Conservation (phyloP, 164 flowering plant genomes). For the Buxus sempervirens region DNA sequence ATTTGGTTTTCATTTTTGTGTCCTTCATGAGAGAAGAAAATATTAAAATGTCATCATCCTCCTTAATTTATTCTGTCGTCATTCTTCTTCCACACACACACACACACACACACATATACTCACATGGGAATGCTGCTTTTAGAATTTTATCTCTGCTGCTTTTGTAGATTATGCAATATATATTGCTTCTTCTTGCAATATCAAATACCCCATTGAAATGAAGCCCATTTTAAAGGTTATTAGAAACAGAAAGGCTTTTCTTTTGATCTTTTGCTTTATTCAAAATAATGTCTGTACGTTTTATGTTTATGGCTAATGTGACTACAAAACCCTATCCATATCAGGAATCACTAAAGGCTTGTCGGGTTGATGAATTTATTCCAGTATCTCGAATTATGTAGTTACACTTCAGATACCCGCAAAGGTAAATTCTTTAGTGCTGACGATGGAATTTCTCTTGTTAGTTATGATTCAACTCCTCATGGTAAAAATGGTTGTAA, state of each 20-base stretch:
- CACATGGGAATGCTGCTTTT: no score
- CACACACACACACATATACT: no score
- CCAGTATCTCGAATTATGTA: constrained; percentile 28
- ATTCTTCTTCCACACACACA: no score
- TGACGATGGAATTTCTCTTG: no score
- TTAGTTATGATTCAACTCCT: neutral
- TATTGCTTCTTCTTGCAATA: no score
- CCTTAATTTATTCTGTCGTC: neutral
- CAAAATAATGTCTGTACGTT: neutral
- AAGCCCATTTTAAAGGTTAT: no score
- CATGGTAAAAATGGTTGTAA: neutral
- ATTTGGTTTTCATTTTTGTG: neutral
- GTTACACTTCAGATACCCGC: constrained; percentile 29
- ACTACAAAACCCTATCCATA: constrained; percentile 19
- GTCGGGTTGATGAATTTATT: constrained; percentile 25
- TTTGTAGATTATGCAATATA: no score
- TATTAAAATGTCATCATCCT: neutral
- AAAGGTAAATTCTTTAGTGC: constrained; percentile 8
- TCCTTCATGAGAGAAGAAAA: neutral
- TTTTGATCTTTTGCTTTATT: no score
- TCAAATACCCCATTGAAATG: no score
- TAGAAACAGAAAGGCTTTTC: no score
- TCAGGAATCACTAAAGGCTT: constrained; percentile 26
- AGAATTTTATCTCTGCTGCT: no score
- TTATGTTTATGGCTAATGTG: constrained; percentile 7